Evolutionary conservation across 2,329 filamentous ascomycete species (phyloP).

Genomic region (Monilinia fructigena): DNA sequence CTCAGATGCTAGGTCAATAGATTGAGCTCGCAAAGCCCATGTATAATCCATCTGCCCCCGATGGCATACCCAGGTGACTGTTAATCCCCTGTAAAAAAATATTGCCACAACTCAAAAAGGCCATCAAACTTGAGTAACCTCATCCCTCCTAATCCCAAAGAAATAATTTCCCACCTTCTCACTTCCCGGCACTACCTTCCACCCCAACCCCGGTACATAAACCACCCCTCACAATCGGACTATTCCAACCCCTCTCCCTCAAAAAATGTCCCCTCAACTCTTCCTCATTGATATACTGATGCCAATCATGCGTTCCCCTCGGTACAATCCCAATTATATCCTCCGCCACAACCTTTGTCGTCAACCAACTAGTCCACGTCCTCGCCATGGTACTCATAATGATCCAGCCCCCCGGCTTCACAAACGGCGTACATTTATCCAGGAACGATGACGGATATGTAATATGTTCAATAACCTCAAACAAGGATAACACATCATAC

Average conservation of each 20-base stretch:
- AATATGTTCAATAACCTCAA: slow-evolving; percentile 96
- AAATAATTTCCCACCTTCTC: slow-evolving; percentile 96
- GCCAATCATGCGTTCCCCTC: slow-evolving; percentile 91
- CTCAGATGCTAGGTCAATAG: not conserved
- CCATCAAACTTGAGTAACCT: slow-evolving; percentile 10
- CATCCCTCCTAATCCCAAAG: slow-evolving; percentile 70
- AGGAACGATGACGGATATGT: slow-evolving; percentile 73
- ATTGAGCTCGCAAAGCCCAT: not conserved
- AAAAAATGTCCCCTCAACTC: slow-evolving; percentile 65
- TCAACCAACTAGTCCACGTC: slow-evolving; percentile 84
- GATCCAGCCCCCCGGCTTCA: slow-evolving; percentile 90
- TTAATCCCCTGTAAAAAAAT: not conserved
- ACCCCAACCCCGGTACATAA: slow-evolving; percentile 87
- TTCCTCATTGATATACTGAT: slow-evolving; percentile 86
- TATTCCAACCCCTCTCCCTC: slow-evolving; percentile 57
- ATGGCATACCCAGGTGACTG: not conserved
- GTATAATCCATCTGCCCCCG: not conserved
- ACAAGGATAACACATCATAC: slow-evolving; percentile 82
- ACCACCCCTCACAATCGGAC: slow-evolving; percentile 70
- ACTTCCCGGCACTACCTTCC: slow-evolving; percentile 77
- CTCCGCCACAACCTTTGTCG: slow-evolving; percentile 90
- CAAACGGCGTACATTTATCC: slow-evolving; percentile 66
- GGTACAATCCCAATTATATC: slow-evolving; percentile 85
- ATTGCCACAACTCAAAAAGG: too few relatives aligned
- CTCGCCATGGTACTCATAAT: slow-evolving; percentile 89